Base-by-base conservation (phyloP, 1,139 yeast genomes). In the Yamadazyma atmosphaerica region DNA sequence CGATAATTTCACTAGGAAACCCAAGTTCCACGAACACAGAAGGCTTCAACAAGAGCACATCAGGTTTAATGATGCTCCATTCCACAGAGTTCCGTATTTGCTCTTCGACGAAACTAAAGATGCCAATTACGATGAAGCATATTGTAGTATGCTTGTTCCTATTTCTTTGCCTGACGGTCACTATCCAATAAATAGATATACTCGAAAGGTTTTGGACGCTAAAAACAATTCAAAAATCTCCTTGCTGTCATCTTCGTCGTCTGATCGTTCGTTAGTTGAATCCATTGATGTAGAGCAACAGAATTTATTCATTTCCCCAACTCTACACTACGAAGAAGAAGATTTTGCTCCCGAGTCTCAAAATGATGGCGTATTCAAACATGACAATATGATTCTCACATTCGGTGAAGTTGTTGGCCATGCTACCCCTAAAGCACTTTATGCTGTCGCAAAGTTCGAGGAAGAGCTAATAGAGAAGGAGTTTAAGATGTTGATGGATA, bases 1-100 rank as follows among this genome's bases (percentile, higher is more conserved):
- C 13, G 78, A 88, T 4, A 74, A 80, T 46, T 83, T 88, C 46
- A 66, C 74, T 21, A 82, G 79, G 44, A 77, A 78, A 42, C 62
- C 70, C 6, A 66, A 80, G 36, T 76, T 73, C 53, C 56, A 58
- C 1, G 68, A 68, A 8, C 75, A 74, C 33, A 62, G 79, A 40
- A 56, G 56, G 9, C 55, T 62, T 14, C 96, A 89, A 56, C 83
- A 83, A 41, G 68, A 68, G 5, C 95, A 86, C 56, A 65, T 89
- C 2, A 65, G 77, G 17, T 50, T 68, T 10, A 86, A 86, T 52
- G 98, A 92, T 64, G 86, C 87, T 0, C 90, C 96, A 0, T 88
- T 79, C 48, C 94, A 86, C 49, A 64, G 98, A 38, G 68, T 81
- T 16, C 83, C 95, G 0, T 89, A 88, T 54, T 58, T 90, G 26